Evolutionary conservation across 345 rosid genomes (phyloP).

Genomic region (Gossypium stocksii): DNA sequence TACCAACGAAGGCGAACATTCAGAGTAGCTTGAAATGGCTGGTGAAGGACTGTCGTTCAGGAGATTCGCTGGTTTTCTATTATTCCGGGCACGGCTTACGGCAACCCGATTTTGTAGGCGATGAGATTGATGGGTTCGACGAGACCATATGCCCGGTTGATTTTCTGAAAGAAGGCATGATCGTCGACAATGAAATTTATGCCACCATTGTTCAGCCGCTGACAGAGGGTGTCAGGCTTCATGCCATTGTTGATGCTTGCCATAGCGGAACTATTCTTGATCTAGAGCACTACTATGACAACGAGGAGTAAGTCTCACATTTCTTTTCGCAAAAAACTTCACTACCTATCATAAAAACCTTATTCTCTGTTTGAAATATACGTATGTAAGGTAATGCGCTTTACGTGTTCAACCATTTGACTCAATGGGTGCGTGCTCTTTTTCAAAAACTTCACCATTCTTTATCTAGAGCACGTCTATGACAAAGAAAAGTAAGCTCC

Average conservation of each 20-base stretch:
- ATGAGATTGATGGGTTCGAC: constrained; percentile 54
- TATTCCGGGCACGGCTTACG: constrained; percentile 59
- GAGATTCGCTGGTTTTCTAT: constrained; percentile 52
- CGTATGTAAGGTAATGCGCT: no score
- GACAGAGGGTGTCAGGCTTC: not conserved
- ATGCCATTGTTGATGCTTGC: constrained; percentile 2
- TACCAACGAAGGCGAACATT: constrained; percentile 52
- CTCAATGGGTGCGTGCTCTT: no score
- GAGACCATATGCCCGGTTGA: constrained; percentile 59
- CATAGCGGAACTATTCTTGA: constrained; percentile 30
- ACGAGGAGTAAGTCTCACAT: constrained; percentile 22
- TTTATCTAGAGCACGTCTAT: constrained; percentile 31
- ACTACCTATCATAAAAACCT: no score
- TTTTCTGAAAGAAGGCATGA: constrained; percentile 43
- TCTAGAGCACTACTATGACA: constrained; percentile 35
- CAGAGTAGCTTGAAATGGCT: constrained; percentile 42
- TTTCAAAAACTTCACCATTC: constrained; percentile 4
- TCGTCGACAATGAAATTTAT: constrained; percentile 23
- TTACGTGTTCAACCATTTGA: no score
- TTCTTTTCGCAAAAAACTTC: not conserved
- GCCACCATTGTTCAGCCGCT: not conserved
- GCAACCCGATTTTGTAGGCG: constrained; percentile 35
- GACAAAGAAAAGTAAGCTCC: not conserved
- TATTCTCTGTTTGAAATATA: no score
- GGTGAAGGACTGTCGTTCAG: constrained; percentile 34